These are phyloP conservation scores for Cryptosporidium xiaoi DNA, from an alignment of 169 alveolate species.

Conservation along the genomic window DNA sequence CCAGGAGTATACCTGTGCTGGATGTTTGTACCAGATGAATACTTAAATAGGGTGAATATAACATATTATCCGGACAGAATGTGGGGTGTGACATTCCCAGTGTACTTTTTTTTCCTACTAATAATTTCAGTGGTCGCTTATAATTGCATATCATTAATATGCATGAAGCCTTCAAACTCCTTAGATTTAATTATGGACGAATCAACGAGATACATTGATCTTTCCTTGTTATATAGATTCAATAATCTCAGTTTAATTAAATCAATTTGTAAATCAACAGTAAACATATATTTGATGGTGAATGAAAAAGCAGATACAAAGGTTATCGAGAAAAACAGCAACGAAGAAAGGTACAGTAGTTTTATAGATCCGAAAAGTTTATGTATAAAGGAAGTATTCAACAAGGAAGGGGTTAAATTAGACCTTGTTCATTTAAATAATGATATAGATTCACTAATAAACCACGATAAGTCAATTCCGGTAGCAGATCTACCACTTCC, in stretches of 20 bases:
- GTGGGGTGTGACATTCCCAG: conserved; percentile 70
- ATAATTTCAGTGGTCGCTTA: conserved; percentile 30
- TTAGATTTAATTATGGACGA: conserved; percentile 62
- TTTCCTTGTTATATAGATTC: conserved; percentile 24
- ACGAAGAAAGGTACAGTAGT: conserved; percentile 10
- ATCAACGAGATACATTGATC: conserved; percentile 42
- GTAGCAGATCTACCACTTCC: conserved; percentile 73
- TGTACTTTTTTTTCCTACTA: conserved; percentile 26
- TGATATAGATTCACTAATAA: conserved; percentile 36
- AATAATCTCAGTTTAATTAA: conserved; percentile 19
- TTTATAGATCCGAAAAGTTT: conserved; percentile 31
- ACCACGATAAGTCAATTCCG: conserved; percentile 12
- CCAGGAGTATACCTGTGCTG: conserved; percentile 36
- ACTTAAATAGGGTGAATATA: conserved; percentile 20
- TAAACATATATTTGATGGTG: conserved; percentile 22
- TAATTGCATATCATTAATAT: conserved; percentile 23
- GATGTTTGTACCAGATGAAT: conserved; percentile 72
- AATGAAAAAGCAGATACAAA: conserved; percentile 24
- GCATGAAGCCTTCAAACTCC: conserved; percentile 43
- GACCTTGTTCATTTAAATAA: conserved; percentile 47
- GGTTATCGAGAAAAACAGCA: conserved; percentile 24
- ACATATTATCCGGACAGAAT: conserved; percentile 73
- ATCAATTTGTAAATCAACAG: conserved; percentile 30
- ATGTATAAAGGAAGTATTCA: conserved; percentile 20
- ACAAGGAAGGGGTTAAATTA: conserved; percentile 22